A percentile compares a stretch with the other conserved stretches of the same genome.
phyloP scores from a whole-genome alignment of 2,329 filamentous ascomycete species.

The Grosmannia huntii region DNA sequence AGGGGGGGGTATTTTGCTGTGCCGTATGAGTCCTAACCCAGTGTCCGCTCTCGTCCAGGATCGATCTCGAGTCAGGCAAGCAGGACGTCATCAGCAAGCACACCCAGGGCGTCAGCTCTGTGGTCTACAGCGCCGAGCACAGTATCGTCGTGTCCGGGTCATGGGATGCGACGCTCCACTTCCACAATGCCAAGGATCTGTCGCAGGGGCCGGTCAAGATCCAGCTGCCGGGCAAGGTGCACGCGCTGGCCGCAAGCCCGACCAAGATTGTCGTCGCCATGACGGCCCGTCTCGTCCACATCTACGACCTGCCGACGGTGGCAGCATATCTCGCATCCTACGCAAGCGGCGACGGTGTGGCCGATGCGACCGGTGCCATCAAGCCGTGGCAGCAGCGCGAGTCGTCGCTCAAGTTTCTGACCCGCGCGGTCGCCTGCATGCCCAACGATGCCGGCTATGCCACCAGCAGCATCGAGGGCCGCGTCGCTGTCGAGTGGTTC shows the following conservation, averaged over 20 bases:
- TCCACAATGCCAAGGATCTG: conserved; percentile 53
- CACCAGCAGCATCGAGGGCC: conserved; percentile 82
- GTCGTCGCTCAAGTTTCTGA: conserved; percentile 92
- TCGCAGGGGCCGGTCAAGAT: conserved; percentile 48
- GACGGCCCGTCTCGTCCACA: conserved; percentile 84
- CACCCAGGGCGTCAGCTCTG: conserved; percentile 62
- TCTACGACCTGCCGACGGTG: conserved; percentile 75
- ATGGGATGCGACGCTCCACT: conserved; percentile 84
- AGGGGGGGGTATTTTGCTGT: too few species aligned
- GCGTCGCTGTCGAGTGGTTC: conserved; percentile 96
- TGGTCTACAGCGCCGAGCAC: conserved; percentile 69
- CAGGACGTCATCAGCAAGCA: conserved; percentile 71
- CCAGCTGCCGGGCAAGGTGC: conserved; percentile 71
- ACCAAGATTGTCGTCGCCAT: conserved; percentile 89
- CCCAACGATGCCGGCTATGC: conserved; percentile 92
- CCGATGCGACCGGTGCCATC: conserved; percentile 31
- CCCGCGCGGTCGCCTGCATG: conserved; percentile 87
- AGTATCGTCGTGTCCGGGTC: conserved; percentile 79
- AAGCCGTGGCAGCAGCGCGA: conserved; percentile 89
- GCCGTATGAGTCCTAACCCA: too few species aligned
- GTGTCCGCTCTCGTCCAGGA: conserved; percentile 16
- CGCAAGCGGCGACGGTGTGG: conserved; percentile 11
- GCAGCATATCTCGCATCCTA: conserved; percentile 30
- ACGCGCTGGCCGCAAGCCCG: conserved; percentile 65
- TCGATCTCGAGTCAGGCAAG: conserved; percentile 60